These are phyloP conservation scores for Fusarium vanettenii DNA, from an alignment of 2,329 filamentous ascomycete species.

Conservation along the genomic window DNA sequence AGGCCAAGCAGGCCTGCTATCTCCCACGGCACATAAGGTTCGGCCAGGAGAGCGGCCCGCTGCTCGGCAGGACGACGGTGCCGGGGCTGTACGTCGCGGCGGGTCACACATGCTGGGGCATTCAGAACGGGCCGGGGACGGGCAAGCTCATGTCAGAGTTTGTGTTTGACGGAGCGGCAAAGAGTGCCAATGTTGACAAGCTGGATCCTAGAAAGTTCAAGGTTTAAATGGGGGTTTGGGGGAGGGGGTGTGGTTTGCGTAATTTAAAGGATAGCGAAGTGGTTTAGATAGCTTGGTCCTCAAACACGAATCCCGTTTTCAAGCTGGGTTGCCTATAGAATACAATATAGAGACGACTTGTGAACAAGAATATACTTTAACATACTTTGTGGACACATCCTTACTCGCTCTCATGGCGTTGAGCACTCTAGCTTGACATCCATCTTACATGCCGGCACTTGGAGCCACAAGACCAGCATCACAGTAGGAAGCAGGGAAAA, in stretches of 20 bases:
- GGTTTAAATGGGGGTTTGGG: slow-evolving; percentile 49
- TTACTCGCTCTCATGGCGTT: not conserved
- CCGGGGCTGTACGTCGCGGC: slow-evolving; percentile 84
- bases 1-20: slow-evolving; percentile 90
- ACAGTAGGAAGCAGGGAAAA: not conserved
- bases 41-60: slow-evolving; percentile 73
- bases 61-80: slow-evolving; percentile 81
- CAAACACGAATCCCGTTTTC: not conserved
- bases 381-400: not conserved
- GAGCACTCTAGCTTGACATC: not conserved
- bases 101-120: slow-evolving; percentile 98
- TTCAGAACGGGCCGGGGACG: slow-evolving; percentile 93
- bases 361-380: not conserved
- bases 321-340: not conserved
- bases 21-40: slow-evolving; percentile 78
- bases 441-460: not conserved
- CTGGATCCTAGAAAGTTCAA: slow-evolving; percentile 76
- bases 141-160: slow-evolving; percentile 84
- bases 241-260: not conserved
- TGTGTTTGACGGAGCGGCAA: slow-evolving; percentile 77
- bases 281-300: not conserved
- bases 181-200: slow-evolving; percentile 73
- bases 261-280: not conserved
- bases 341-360: not conserved
- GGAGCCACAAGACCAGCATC: not conserved